Evolutionary conservation across 352 stramenopile species (phyloP).

Genomic region (Blastocystis sp.): DNA sequence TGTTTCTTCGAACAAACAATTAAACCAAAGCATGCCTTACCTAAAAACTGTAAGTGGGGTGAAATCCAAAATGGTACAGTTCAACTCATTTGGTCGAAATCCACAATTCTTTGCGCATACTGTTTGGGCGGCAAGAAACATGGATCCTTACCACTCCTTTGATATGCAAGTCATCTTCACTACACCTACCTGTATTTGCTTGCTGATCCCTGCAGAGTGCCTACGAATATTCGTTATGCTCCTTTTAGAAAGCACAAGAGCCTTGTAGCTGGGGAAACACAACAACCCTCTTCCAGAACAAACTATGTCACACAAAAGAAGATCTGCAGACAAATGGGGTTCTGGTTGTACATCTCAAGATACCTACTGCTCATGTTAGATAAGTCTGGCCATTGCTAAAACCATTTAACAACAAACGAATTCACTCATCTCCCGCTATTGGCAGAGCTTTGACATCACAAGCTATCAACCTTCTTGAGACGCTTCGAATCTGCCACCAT

Average conservation of each 20-base stretch:
- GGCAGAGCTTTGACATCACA: conserved; percentile 52
- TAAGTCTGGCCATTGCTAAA: not conserved
- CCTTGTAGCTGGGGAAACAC: not conserved
- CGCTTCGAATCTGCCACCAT: conserved; percentile 51
- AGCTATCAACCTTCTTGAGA: not conserved
- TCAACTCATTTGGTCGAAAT: not conserved
- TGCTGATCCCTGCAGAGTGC: not conserved
- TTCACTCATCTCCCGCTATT: not conserved
- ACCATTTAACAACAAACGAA: not conserved
- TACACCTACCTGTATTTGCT: not conserved
- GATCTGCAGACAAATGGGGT: conserved; percentile 1
- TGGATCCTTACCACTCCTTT: not conserved
- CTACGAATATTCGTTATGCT: not conserved
- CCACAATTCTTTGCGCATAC: not conserved
- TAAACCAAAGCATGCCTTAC: not conserved
- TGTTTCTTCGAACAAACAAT: not conserved
- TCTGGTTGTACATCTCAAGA: not conserved
- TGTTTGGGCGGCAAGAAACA: not conserved
- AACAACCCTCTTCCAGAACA: conserved; percentile 31
- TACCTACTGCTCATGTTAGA: conserved; percentile 49
- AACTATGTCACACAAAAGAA: conserved; percentile 32
- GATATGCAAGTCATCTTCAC: not conserved
- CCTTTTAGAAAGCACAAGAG: not conserved
- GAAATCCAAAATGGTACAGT: conserved; percentile 29
- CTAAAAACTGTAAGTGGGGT: conserved; percentile 40